Evolutionary conservation across 495 filamentous ascomycete species (phyloP).

Genomic region (Astrothelium subdiscretum): DNA sequence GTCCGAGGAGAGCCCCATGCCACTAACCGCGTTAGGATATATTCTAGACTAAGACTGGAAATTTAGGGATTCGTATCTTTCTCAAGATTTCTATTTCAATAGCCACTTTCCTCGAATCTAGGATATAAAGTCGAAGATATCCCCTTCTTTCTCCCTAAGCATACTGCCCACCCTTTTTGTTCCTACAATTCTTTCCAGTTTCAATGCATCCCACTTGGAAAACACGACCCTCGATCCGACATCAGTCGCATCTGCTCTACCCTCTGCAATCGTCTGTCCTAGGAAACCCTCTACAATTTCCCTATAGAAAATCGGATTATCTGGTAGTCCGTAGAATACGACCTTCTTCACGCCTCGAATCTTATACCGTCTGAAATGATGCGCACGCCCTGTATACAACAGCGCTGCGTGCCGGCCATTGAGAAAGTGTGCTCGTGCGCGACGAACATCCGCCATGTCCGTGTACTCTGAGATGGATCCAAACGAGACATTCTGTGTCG

Average conservation of each 20-base stretch:
- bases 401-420: constrained; percentile 70
- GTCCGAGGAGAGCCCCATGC: neutral
- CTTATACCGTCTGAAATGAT: constrained; percentile 81
- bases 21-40: neutral
- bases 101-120: neutral
- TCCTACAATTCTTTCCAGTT: constrained; percentile 81
- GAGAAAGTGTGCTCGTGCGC: constrained; percentile 79
- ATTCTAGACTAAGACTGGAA: neutral
- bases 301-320: constrained; percentile 79
- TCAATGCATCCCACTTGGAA: constrained; percentile 77
- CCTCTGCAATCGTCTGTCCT: constrained; percentile 41
- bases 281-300: constrained; percentile 71
- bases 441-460: constrained; percentile 57
- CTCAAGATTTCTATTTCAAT: neutral
- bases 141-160: constrained; percentile 64
- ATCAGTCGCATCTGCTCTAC: constrained; percentile 24
- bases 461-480: constrained; percentile 84
- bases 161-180: constrained; percentile 55
- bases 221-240: constrained; percentile 59
- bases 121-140: constrained; percentile 78
- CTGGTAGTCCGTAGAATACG: constrained; percentile 77
- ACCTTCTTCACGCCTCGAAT: constrained; percentile 69
- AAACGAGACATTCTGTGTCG: constrained; percentile 60
- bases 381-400: constrained; percentile 83
- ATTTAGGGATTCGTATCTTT: neutral